These are phyloP conservation scores for Salvia rosmarinus DNA, from an alignment of 257 asterid species.

Conservation along the genomic window DNA sequence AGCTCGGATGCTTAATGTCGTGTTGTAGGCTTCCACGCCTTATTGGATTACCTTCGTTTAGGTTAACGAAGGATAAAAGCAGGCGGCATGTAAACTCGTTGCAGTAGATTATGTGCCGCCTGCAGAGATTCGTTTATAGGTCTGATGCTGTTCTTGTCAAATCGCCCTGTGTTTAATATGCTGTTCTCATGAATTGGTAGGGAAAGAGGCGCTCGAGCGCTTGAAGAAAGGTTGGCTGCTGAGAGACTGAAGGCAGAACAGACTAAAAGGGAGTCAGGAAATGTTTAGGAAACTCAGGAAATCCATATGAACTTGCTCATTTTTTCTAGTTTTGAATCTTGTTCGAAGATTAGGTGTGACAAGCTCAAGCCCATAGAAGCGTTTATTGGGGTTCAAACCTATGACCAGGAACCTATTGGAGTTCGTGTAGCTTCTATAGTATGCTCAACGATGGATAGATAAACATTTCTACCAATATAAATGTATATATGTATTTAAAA, in stretches of 20 bases:
- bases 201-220: constrained; percentile 92
- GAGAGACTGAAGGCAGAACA: constrained; percentile 63
- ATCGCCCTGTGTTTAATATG: constrained; percentile 3
- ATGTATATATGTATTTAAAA: background rate
- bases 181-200: constrained; percentile 41
- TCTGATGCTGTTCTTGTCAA: constrained; percentile 7
- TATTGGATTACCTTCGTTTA: background rate
- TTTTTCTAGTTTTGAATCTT: constrained; percentile 20
- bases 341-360: constrained; percentile 91
- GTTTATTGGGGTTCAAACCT: too few relatives aligned
- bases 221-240: constrained; percentile 83
- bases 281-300: constrained; percentile 50
- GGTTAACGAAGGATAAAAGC: background rate
- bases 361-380: too few relatives aligned
- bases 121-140: constrained; percentile 5
- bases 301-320: constrained; percentile 18
- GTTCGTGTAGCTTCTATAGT: background rate
- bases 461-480: background rate
- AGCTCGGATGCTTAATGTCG: background rate
- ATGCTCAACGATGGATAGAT: background rate
- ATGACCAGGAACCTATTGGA: too few relatives aligned
- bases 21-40: background rate
- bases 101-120: background rate
- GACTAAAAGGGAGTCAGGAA: constrained; percentile 49
- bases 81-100: background rate